Conservation (phyloP, 352 stramenopile species). For the Phytophthora niederhauseri region DNA sequence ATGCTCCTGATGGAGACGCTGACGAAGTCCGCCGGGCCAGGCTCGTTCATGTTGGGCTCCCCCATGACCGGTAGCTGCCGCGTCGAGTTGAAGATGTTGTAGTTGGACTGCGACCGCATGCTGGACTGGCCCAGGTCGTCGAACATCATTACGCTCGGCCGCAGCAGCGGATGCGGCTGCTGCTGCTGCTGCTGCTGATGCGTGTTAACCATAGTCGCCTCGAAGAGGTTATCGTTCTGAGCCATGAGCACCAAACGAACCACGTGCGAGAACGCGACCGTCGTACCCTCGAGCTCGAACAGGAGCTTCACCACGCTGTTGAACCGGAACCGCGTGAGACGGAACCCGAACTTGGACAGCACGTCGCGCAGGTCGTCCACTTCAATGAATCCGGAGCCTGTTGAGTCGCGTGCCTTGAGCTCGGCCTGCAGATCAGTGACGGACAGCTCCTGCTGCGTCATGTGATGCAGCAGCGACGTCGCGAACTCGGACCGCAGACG, state of each 20-base stretch:
- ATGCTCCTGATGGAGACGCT: constrained; percentile 8
- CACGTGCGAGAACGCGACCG: constrained; percentile 51
- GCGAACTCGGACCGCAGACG: constrained; percentile 56
- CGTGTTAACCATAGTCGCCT: constrained; percentile 2
- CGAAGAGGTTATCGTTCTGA: constrained; percentile 25
- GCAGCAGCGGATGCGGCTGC: constrained; percentile 25
- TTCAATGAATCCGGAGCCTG: constrained; percentile 37
- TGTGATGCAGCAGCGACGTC: constrained; percentile 28
- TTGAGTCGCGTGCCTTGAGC: constrained; percentile 36
- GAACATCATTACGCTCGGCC: constrained; percentile 28
- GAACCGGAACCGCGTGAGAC: constrained; percentile 62
- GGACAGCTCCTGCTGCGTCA: constrained; percentile 26
- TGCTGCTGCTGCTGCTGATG: constrained; percentile 4
- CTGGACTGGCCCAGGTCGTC: constrained; percentile 25
- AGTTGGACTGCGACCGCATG: constrained; percentile 35
- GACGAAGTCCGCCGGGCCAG: constrained; percentile 20
- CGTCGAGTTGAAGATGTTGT: constrained; percentile 34
- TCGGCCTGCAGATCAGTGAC: constrained; percentile 42
- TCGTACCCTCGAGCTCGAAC: constrained; percentile 44
- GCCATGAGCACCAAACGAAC: constrained; percentile 43
- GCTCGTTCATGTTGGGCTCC: constrained; percentile 15
- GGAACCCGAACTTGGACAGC: constrained; percentile 48
- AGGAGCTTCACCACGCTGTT: constrained; percentile 66
- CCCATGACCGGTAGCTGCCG: constrained; percentile 14
- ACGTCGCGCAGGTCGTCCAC: constrained; percentile 51